Evolutionary conservation across 2,329 filamentous ascomycete species (phyloP).

Genomic region (Cladophialophora yegresii): DNA sequence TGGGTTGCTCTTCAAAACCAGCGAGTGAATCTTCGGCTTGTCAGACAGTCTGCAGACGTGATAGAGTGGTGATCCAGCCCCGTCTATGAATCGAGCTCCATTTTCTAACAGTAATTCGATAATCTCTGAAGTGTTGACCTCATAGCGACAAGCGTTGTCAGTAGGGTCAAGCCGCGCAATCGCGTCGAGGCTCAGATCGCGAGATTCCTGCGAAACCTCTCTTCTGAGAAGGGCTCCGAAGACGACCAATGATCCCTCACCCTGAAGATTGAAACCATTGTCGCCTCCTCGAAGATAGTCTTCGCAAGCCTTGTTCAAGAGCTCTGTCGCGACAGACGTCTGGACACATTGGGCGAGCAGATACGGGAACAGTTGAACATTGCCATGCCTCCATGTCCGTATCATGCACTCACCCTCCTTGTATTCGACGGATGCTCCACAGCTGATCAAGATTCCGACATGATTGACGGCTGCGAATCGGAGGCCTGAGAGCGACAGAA

Average conservation of each 20-base stretch:
- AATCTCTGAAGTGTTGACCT: neutral
- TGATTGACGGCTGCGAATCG: neutral
- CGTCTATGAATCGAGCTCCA: constrained; percentile 9
- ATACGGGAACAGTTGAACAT: constrained; percentile 9
- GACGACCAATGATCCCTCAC: neutral
- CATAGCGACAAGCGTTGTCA: neutral
- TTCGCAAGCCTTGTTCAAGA: constrained; percentile 7
- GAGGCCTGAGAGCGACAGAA: neutral
- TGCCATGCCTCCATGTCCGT: constrained; percentile 10
- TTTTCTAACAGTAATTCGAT: constrained; percentile 10
- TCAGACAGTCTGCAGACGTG: constrained; percentile 6
- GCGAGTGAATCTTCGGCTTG: neutral
- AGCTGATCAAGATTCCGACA: neutral
- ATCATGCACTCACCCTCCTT: constrained; percentile 11
- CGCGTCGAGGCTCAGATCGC: constrained; percentile 4
- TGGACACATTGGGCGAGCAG: constrained; percentile 5
- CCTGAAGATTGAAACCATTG: neutral
- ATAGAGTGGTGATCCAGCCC: constrained; percentile 11
- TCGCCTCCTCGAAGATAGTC: constrained; percentile 8
- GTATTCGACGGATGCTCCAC: constrained; percentile 13
- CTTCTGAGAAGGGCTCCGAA: constrained; percentile 2
- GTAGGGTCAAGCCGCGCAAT: neutral
- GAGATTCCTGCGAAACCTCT: neutral
- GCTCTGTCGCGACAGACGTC: neutral
- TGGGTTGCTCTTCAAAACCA: constrained; percentile 4